Conservation (phyloP, 2,329 filamentous ascomycete species). For the Coniochaeta sp. region DNA sequence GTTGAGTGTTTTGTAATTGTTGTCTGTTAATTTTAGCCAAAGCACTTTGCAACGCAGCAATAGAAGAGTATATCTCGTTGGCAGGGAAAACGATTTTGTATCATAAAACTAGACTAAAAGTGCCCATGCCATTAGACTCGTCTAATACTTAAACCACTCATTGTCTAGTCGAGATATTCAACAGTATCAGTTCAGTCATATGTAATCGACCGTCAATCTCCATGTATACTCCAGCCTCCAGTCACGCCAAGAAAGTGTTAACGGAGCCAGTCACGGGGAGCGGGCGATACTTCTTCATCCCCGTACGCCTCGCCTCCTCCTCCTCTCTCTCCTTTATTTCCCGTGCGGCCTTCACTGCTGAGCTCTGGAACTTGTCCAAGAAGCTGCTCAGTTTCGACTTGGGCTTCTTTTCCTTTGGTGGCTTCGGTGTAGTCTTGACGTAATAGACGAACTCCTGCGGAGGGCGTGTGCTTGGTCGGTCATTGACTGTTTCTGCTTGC, state of each 20-base stretch:
- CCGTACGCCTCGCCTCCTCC: neutral
- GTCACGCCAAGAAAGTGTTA: neutral
- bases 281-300: neutral
- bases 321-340: neutral
- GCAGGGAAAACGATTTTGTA: too few species aligned
- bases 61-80: too few species aligned
- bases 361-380: constrained; percentile 3
- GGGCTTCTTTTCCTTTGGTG: neutral
- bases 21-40: too few species aligned
- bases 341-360: neutral
- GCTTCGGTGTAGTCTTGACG: neutral
- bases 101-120: too few species aligned
- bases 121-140: too few species aligned
- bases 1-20: too few species aligned
- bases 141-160: too few species aligned
- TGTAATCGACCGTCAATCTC: neutral
- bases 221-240: neutral
- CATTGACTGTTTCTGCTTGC: neutral
- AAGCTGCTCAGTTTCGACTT: neutral
- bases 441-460: neutral
- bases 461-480: neutral
- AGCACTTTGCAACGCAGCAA: too few species aligned
- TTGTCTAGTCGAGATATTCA: too few species aligned
- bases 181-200: too few species aligned
- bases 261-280: neutral